A percentile compares a stretch with the other conserved stretches of the same genome.
phyloP scores from a whole-genome alignment of 2,329 filamentous ascomycete genomes.

The Achaetomium macrosporum region DNA sequence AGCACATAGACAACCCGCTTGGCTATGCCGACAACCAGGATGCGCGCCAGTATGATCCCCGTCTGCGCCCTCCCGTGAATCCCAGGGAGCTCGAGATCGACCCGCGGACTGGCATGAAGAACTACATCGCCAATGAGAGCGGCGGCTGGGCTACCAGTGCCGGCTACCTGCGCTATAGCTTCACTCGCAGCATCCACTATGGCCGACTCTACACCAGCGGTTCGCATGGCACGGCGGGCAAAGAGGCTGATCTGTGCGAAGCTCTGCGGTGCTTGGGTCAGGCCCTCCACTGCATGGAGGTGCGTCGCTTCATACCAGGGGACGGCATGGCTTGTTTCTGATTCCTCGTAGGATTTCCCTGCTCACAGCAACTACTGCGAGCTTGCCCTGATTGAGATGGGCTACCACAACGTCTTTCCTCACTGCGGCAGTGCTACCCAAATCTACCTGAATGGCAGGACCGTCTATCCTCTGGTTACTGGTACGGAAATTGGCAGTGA shows the following conservation, averaged over 20 bases:
- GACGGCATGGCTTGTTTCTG: neutral
- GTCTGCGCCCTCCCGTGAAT: slow-evolving; percentile 74
- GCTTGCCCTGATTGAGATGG: slow-evolving; percentile 67
- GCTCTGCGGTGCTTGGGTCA: slow-evolving; percentile 72
- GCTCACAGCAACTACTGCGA: slow-evolving; percentile 83
- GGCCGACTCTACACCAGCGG: slow-evolving; percentile 69
- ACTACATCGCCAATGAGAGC: slow-evolving; percentile 91
- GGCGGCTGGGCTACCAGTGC: slow-evolving; percentile 86
- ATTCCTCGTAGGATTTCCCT: slow-evolving; percentile 51
- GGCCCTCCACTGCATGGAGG: slow-evolving; percentile 67
- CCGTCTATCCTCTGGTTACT: slow-evolving; percentile 69
- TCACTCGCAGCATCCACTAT: slow-evolving; percentile 69
- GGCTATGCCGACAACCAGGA: slow-evolving; percentile 83
- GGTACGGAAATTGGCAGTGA: slow-evolving; percentile 25
- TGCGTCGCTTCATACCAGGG: neutral
- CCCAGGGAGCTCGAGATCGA: slow-evolving; percentile 69
- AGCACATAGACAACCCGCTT: slow-evolving; percentile 70
- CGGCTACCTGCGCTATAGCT: slow-evolving; percentile 73
- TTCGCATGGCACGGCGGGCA: slow-evolving; percentile 52
- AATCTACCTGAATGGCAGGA: slow-evolving; percentile 59
- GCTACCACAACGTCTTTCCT: slow-evolving; percentile 62
- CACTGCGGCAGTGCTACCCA: slow-evolving; percentile 64
- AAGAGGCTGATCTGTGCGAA: slow-evolving; percentile 73
- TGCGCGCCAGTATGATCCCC: slow-evolving; percentile 72
- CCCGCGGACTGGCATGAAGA: slow-evolving; percentile 87